phyloP scores from a whole-genome alignment of 805 yeast genomes.

The Tetrapisispora nanseiensis region DNA sequence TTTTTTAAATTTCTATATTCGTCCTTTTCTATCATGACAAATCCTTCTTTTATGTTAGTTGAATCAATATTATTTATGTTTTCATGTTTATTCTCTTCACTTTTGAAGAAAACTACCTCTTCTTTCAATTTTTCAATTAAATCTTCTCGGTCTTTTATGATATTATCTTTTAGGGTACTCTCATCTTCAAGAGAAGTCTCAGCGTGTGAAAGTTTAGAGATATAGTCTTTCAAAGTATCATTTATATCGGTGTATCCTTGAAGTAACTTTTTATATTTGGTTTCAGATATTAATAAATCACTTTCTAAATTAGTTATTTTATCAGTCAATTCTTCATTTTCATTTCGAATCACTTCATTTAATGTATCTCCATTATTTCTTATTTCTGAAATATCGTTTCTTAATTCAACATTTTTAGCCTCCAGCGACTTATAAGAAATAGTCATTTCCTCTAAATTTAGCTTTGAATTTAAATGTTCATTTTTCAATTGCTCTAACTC shows the following conservation, averaged over 20 bases:
- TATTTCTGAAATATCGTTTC: not conserved
- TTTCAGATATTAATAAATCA: constrained; percentile 2
- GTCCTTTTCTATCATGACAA: constrained; percentile 3
- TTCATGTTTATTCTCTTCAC: not conserved
- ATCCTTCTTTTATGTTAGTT: not conserved
- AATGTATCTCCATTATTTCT: not conserved
- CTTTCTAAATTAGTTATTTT: constrained; percentile 36
- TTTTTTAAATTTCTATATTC: constrained; percentile 19
- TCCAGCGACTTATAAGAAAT: not conserved
- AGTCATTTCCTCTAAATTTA: not conserved
- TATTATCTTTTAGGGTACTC: constrained; percentile 19
- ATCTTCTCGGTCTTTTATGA: not conserved
- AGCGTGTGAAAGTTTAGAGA: constrained; percentile 30
- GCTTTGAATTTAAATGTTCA: not conserved
- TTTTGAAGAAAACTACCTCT: constrained; percentile 36
- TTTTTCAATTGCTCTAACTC: not conserved
- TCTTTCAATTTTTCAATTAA: constrained; percentile 40
- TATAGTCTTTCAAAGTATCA: constrained; percentile 33
- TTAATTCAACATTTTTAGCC: not conserved
- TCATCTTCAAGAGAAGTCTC: constrained; percentile 24
- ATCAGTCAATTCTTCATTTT: constrained; percentile 22
- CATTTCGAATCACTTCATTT: not conserved
- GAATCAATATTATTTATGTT: constrained; percentile 7
- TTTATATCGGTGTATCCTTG: constrained; percentile 32
- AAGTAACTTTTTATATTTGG: constrained; percentile 25